Evolutionary conservation across 306 rosid species (phyloP), one percentile per base, ranked within the genome.

Genomic region (Vigna angularis): DNA sequence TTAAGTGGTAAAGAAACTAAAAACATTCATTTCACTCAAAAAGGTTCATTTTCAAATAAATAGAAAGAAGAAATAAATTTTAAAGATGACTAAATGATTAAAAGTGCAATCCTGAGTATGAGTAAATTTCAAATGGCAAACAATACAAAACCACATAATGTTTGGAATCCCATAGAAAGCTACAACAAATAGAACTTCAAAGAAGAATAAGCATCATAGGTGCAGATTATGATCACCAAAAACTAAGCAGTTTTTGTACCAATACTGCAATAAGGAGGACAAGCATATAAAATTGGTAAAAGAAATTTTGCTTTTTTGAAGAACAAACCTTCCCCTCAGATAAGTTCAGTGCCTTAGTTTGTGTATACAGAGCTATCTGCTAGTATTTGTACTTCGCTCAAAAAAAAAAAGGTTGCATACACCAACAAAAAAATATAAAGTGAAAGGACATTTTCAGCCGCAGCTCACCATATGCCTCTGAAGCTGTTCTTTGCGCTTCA

Each of bases 401-500:
- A 32, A 34, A 34, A 34, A 34, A 59, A 59, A 47, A 74, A 40
- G 0, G 50, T 38, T 51, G 65, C 52, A 77, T 22, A 48, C 36
- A 44, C 48, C 49, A 75, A 16, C 38, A 76, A 83, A 77, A 36
- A 55, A 73, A 64, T 47, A 45, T 70, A 70, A 80, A 69, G 11
- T 16, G 14, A 53, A 78, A 34, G 49, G 62, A 70, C 18, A 26
- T 13, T 66, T 78, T 78, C 81, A 80, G 32, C 72, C 78, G 83
- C 50, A 63, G 86, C 99, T 91, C 89, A 96, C 99, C 99, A 96
- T 91, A 86, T 96, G 99, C 92, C 99, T 93, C 83, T 96, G 99
- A 86, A 96, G 98, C 84, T 96, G 99, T 82, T 96, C 97, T 85
- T 96, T 96, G 83, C 97, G 97, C 87, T 93, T 96, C 99, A 96